Evolutionary conservation across 306 rosid genomes (phyloP).

Genomic region (Cicer judaicum): DNA sequence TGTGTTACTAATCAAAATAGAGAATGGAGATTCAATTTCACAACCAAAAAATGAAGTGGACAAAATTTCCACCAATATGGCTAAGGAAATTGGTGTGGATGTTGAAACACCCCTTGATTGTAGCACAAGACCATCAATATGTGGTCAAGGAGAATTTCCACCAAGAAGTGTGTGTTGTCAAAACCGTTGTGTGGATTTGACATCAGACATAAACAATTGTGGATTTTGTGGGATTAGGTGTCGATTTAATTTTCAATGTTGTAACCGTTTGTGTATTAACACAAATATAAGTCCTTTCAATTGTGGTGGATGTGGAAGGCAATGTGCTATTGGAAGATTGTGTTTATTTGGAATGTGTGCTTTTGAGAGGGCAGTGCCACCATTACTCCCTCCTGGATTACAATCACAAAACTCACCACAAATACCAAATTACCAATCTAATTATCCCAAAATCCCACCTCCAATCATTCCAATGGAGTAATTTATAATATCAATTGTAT

Average conservation of each 20-base stretch:
- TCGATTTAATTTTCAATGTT: conserved; percentile 50
- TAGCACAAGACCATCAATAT: conserved; percentile 40
- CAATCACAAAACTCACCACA: neutral
- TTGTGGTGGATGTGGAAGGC: conserved; percentile 69
- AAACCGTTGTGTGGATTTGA: conserved; percentile 57
- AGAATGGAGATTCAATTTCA: neutral
- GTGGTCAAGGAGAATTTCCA: conserved; percentile 45
- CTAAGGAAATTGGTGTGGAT: neutral
- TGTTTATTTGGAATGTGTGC: conserved; percentile 67
- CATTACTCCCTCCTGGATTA: neutral
- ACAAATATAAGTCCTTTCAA: conserved; percentile 44
- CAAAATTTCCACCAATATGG: conserved; percentile 17
- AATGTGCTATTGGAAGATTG: conserved; percentile 49
- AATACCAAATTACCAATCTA: too few relatives aligned
- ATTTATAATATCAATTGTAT: too few relatives aligned
- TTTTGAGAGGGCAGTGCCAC: conserved; percentile 9
- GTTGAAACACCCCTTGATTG: conserved; percentile 44
- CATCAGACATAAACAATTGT: conserved; percentile 53
- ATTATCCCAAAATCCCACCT: too few relatives aligned
- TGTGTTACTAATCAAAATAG: conserved; percentile 23
- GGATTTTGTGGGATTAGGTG: conserved; percentile 58
- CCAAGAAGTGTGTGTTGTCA: conserved; percentile 51
- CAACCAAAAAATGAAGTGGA: neutral
- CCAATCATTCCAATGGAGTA: too few relatives aligned
- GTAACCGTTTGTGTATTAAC: conserved; percentile 58